Conservation (phyloP, 495 filamentous ascomycete genomes). For the Podospora pseudocomata region DNA sequence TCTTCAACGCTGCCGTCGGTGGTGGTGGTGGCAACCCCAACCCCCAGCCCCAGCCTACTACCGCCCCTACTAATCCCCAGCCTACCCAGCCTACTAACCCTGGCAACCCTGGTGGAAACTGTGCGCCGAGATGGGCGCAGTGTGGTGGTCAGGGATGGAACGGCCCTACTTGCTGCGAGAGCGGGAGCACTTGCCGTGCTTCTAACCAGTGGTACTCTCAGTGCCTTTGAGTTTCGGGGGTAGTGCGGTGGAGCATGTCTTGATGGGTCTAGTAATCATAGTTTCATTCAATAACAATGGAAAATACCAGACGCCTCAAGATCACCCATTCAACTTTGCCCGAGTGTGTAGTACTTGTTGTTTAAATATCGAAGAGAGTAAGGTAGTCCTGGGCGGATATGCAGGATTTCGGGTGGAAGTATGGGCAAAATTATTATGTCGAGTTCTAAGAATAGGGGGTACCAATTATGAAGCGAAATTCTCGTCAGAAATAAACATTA, state of each 20-base stretch:
- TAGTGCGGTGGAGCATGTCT: neutral
- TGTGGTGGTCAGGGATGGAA: constrained; percentile 30
- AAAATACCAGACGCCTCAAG: too few relatives aligned
- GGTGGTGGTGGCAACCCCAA: constrained; percentile 6
- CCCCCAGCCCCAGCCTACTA: constrained; percentile 7
- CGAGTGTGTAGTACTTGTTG: too few relatives aligned
- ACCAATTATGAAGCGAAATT: too few relatives aligned
- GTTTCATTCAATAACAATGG: too few relatives aligned
- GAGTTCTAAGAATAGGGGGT: too few relatives aligned
- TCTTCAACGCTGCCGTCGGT: constrained; percentile 15
- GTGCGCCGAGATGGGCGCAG: constrained; percentile 40
- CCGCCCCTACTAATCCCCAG: neutral
- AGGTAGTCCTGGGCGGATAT: too few relatives aligned
- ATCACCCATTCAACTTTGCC: too few relatives aligned
- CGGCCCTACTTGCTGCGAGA: constrained; percentile 19
- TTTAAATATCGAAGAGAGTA: too few relatives aligned
- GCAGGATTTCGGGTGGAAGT: too few relatives aligned
- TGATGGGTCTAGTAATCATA: too few relatives aligned
- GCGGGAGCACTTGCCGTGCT: constrained; percentile 13
- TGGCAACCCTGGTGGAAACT: constrained; percentile 8
- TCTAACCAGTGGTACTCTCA: constrained; percentile 19
- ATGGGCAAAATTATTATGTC: too few relatives aligned
- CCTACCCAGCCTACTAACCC: constrained; percentile 9
- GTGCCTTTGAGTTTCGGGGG: constrained; percentile 8
- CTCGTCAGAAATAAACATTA: too few relatives aligned